These are phyloP conservation scores for Wickerhamiella bombiphila DNA, from an alignment of 805 yeast species.

Conservation along the genomic window DNA sequence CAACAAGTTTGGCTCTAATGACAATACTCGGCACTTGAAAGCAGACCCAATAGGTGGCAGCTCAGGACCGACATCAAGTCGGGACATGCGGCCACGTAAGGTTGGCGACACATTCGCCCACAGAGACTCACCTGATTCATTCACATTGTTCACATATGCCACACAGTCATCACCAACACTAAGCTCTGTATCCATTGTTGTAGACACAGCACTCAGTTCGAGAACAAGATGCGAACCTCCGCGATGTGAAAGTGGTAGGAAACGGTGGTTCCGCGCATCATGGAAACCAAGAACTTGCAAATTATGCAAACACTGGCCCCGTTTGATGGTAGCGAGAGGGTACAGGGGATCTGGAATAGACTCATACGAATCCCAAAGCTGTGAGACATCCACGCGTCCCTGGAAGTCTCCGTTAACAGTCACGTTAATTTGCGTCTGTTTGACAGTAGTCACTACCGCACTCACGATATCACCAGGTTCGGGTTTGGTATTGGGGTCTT, in stretches of 20 bases:
- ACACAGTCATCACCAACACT: slow-evolving; percentile 35
- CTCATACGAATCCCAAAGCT: slow-evolving; percentile 39
- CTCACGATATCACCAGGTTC: slow-evolving; percentile 46
- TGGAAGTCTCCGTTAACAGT: slow-evolving; percentile 55
- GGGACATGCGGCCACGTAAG: slow-evolving; percentile 49
- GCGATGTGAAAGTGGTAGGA: slow-evolving; percentile 49
- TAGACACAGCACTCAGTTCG: slow-evolving; percentile 46
- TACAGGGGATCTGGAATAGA: slow-evolving; percentile 43
- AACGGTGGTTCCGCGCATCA: slow-evolving; percentile 53
- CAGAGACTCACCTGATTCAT: slow-evolving; percentile 34
- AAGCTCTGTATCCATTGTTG: slow-evolving; percentile 26
- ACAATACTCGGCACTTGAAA: slow-evolving; percentile 39
- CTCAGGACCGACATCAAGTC: slow-evolving; percentile 48
- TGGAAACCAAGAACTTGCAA: slow-evolving; percentile 66
- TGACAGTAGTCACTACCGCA: slow-evolving; percentile 46
- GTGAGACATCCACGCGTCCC: slow-evolving; percentile 68
- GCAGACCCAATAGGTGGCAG: slow-evolving; percentile 60
- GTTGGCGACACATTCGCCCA: slow-evolving; percentile 61
- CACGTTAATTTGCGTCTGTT: slow-evolving; percentile 61
- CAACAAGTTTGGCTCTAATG: slow-evolving; percentile 28
- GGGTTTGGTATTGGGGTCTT: slow-evolving; percentile 35
- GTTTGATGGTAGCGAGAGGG: slow-evolving; percentile 46
- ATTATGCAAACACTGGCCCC: slow-evolving; percentile 37
- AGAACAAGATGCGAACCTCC: slow-evolving; percentile 40
- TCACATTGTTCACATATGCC: slow-evolving; percentile 53